A percentile compares a stretch with the other conserved stretches of the same genome.
These are phyloP conservation scores for Nakazawaea wickerhamii DNA, from an alignment of 805 yeast genomes.

Conservation along the genomic window DNA sequence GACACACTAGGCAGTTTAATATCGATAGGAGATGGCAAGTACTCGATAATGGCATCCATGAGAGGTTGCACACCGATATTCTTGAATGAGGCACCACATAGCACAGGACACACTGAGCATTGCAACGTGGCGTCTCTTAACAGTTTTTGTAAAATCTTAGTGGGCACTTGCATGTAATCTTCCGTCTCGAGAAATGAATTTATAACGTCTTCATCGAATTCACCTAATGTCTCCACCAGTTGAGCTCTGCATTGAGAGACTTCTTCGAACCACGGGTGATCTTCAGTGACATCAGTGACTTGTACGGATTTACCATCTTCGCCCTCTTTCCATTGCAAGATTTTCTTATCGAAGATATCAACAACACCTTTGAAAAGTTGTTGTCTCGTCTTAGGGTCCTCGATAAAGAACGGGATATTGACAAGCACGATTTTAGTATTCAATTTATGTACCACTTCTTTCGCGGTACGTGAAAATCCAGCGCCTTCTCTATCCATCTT, in stretches of 20 bases:
- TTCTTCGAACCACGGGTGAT: slow-evolving; percentile 36
- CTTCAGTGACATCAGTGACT: slow-evolving; percentile 38
- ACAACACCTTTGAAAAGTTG: slow-evolving; percentile 58
- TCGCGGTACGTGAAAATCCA: slow-evolving; percentile 85
- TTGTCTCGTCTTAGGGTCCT: slow-evolving; percentile 31
- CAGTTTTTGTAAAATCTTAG: slow-evolving; percentile 47
- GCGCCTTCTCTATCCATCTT: slow-evolving; percentile 98
- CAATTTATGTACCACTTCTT: slow-evolving; percentile 72
- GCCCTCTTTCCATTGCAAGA: slow-evolving; percentile 45
- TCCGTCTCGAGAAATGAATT: slow-evolving; percentile 74
- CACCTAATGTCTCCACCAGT: slow-evolving; percentile 78
- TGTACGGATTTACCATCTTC: slow-evolving; percentile 46
- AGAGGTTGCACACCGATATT: slow-evolving; percentile 95
- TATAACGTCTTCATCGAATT: slow-evolving; percentile 70
- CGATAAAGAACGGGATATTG: slow-evolving; percentile 70
- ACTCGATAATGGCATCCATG: slow-evolving; percentile 74
- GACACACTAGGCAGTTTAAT: slow-evolving; percentile 50
- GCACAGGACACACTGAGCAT: slow-evolving; percentile 63
- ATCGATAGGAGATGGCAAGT: slow-evolving; percentile 79
- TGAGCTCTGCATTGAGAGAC: slow-evolving; percentile 60
- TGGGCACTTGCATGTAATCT: slow-evolving; percentile 63
- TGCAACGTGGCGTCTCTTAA: slow-evolving; percentile 58
- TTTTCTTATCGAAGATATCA: slow-evolving; percentile 64
- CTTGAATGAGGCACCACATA: slow-evolving; percentile 89
- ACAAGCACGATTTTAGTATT: slow-evolving; percentile 68